Base-by-base conservation (phyloP, 176 grass and related monocot species). In the Alopecurus myosuroides region DNA sequence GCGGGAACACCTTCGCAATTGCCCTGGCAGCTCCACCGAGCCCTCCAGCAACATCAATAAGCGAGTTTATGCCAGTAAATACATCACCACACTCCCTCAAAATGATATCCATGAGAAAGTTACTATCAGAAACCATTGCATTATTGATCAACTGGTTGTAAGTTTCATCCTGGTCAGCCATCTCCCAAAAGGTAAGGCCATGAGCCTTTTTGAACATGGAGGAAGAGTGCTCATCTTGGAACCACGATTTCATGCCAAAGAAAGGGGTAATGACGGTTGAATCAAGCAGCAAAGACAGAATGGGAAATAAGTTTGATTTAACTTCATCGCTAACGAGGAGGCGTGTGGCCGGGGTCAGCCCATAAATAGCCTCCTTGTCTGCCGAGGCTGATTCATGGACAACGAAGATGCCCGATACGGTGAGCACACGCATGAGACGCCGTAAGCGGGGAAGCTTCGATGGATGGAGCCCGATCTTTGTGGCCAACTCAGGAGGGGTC, bases 1-100 rank as follows among this genome's bases (percentile, higher is more conserved):
- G 55, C 0, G 81, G 88, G 41, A 88, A 93, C 15, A 61, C 81
- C 29, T 82, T 88, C 2, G 81, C 84, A 29, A 90, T 88, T 8
- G 83, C 58, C 26, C 19, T 85, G 15, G 88, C 78, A 7, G 78
- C 44, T 2, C 77, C 14, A 5, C 88, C 88, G 0, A 10, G 69
- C 4, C 88, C 82, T 5, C 91, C 88, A 23, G 88, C 91, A 19
- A 93, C 82, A 53, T 93, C 91, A 41, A 90, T 46, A 79, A 93
- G 55, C 0, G 85, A 79, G 4, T 48, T 44, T 37, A 93, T 42
- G 4, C 82, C 85, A n/a, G 31, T 12, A 63, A 93, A 93, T 26
- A 88, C 53, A 29, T 49, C 48, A 20, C 56, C 22, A 9, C 14
- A 53, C 35, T 85, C 36, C 14, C 48, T 76, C 44, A 83, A 25